Percentiles rank a stretch among this genome's conserved stretches.
Conservation (phyloP, 2,329 filamentous ascomycete species). For the Cladophialophora psammophila region DNA sequence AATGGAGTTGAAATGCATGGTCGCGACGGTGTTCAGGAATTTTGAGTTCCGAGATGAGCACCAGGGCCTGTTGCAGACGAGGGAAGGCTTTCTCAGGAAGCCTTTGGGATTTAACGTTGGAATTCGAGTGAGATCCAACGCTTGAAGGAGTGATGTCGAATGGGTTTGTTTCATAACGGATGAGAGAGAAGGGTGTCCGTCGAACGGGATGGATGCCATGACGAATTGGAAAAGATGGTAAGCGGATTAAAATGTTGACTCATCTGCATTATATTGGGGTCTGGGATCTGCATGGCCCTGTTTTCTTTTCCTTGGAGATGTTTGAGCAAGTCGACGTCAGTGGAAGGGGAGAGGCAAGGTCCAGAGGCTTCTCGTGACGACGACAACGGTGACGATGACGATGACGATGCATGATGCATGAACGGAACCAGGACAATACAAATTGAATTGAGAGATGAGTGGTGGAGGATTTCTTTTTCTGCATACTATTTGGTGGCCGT, state of each 20-base stretch:
- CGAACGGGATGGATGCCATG: not conserved
- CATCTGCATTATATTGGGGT: not conserved
- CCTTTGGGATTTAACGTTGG: conserved; percentile 73
- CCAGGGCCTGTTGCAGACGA: conserved; percentile 72
- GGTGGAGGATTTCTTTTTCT: not conserved
- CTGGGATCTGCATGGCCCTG: not conserved
- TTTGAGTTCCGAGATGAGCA: conserved; percentile 68
- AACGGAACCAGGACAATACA: not conserved
- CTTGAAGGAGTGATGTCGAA: not conserved
- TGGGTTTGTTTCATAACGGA: not conserved
- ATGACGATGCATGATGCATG: not conserved
- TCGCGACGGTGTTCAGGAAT: conserved; percentile 68
- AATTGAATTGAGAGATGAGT: not conserved
- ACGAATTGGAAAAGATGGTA: not conserved
- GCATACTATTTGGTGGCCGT: not conserved
- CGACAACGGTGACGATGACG: not conserved
- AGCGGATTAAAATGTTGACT: not conserved
- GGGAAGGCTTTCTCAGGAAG: conserved; percentile 84
- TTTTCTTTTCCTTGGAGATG: not conserved
- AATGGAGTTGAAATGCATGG: conserved; percentile 85
- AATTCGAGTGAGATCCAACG: conserved; percentile 57
- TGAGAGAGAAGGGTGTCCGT: not conserved
- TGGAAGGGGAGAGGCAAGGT: not conserved
- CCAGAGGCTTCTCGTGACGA: not conserved
- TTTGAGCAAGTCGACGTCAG: not conserved